Evolutionary conservation across 2,329 filamentous ascomycete species (phyloP), one percentile per base, ranked within the genome.

Genomic region (Pseudogymnoascus sp.): DNA sequence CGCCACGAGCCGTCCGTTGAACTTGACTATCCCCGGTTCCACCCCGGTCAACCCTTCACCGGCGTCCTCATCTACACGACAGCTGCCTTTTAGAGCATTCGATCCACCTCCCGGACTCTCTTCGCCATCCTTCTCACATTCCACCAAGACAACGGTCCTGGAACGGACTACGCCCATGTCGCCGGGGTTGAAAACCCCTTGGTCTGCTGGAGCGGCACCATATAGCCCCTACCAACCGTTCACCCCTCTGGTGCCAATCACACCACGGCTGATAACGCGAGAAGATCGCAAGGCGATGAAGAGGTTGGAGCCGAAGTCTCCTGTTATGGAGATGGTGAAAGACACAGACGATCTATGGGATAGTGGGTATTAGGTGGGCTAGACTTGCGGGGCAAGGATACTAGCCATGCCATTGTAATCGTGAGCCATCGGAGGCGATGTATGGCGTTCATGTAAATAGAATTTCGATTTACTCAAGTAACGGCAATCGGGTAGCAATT

Each of bases 151-250:
- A 71, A 88, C 85, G 0, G 81, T 86, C 1, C 83, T 88, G 64
- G 84, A 87, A 68, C 77, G 85, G 33, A 76, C 74, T 2, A 57
- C 58, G 20, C 81, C 82, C 1, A 68, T 83, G 61, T 83, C 83
- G 2, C 85, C 86, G 0, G 73, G 74, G 18, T 77, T 84, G 22
- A 82, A 81, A 50, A 87, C 85, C 2, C 89, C 88, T 0, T 82
- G 77, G 71, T 85, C 81, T 1, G 84, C 82, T 4, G 79, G 78
- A 20, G 79, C 84, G 1, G 81, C 86, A 20, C 89, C 89, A 1
- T 92, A 92, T 73, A 85, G 83, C 61, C 88, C 89, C 0, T 93
- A 92, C 67, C 89, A 92, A 77, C 89, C 89, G 0, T 89, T 86
- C 70, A 88, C 86, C 6, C 88, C 89, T 1, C 78, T 89, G 57